Percentiles rank a stretch among this genome's conserved stretches.
phyloP scores from a whole-genome alignment of 2,329 filamentous ascomycete species.

The Aspergillus neoniger region DNA sequence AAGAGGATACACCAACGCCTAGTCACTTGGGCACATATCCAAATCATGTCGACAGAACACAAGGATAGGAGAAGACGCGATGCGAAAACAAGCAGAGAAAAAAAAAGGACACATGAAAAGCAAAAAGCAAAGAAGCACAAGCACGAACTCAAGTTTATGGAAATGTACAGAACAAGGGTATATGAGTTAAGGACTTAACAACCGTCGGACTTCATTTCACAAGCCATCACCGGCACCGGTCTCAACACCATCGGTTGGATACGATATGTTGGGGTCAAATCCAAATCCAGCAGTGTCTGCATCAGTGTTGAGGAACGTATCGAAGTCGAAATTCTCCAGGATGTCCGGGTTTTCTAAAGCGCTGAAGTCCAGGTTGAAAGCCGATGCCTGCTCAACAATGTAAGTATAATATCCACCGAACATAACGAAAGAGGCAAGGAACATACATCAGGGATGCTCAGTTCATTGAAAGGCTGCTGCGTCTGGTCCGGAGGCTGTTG shows the following conservation, averaged over 20 bases:
- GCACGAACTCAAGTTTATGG: conserved; percentile 23
- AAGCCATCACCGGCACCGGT: conserved; percentile 43
- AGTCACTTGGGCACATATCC: conserved; percentile 36
- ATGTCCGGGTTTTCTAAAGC: conserved; percentile 50
- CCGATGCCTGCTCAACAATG: conserved; percentile 25
- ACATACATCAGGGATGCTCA: conserved; percentile 43
- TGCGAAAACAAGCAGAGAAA: conserved; percentile 3
- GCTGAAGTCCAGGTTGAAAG: conserved; percentile 48
- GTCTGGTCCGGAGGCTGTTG: conserved; percentile 38
- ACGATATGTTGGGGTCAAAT: conserved; percentile 45
- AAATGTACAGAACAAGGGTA: conserved; percentile 45
- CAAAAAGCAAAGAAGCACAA: conserved; percentile 9
- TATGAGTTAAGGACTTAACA: conserved; percentile 39
- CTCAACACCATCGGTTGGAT: conserved; percentile 46
- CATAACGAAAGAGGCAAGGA: not conserved
- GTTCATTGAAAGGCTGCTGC: conserved; percentile 36
- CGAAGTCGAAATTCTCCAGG: conserved; percentile 63
- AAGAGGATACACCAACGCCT: conserved; percentile 38
- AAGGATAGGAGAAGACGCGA: conserved; percentile 20
- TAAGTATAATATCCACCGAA: conserved; percentile 19
- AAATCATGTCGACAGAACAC: conserved; percentile 29
- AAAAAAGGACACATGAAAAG: too few relatives aligned
- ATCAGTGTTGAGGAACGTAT: conserved; percentile 65
- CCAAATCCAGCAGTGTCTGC: conserved; percentile 44
- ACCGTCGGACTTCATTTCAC: conserved; percentile 37